Percentiles rank a stretch among this genome's conserved stretches.
Evolutionary conservation across 2,329 filamentous ascomycete species (phyloP).

Genomic region (Sporothrix phasma): DNA sequence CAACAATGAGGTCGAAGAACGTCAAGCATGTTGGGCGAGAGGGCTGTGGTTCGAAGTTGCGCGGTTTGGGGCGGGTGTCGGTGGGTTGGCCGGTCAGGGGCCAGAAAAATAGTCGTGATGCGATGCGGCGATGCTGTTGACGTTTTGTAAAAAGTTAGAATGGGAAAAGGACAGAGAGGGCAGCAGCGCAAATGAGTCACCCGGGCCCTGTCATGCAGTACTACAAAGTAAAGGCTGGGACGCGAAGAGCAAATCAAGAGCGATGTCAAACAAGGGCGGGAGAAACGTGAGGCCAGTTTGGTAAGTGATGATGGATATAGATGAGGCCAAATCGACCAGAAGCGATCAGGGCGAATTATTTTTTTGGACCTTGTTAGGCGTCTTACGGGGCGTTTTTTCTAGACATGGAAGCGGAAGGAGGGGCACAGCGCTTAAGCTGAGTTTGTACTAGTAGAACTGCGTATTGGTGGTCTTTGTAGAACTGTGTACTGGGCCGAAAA

Average conservation of each 20-base stretch:
- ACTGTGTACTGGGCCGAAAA: no score
- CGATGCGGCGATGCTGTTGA: neutral
- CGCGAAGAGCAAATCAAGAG: neutral
- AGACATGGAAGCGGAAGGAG: slow-evolving; percentile 4
- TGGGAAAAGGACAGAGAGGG: neutral
- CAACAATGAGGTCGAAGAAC: slow-evolving; percentile 68
- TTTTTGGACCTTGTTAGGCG: neutral
- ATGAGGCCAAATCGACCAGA: neutral
- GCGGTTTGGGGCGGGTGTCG: neutral
- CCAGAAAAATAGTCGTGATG: neutral
- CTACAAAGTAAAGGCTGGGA: slow-evolving; percentile 1
- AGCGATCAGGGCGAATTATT: neutral
- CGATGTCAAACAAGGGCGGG: neutral
- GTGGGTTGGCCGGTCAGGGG: neutral
- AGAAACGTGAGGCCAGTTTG: neutral
- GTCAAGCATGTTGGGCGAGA: slow-evolving; percentile 34
- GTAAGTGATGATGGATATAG: neutral
- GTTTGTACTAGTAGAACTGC: neutral
- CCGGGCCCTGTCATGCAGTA: neutral
- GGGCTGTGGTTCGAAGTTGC: neutral
- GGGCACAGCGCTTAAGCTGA: neutral
- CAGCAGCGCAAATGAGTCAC: neutral
- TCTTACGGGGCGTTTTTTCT: no score
- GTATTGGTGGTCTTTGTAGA: neutral
- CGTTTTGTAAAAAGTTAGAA: slow-evolving; percentile 4